Conservation (phyloP, 2,329 filamentous ascomycete species). For the Colletotrichum salicis region DNA sequence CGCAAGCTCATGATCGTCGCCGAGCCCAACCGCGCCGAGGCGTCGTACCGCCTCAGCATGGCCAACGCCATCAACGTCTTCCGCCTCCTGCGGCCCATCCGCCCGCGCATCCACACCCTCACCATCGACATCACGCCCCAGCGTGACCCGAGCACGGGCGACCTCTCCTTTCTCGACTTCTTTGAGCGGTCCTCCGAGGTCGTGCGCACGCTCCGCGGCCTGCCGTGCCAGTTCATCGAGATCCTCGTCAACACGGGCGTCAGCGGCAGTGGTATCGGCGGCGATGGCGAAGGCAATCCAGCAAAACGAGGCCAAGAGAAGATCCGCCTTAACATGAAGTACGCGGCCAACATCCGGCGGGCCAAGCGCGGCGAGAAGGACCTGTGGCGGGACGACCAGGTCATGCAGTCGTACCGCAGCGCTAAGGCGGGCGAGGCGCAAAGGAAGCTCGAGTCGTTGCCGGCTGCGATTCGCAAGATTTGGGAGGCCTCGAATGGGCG, state of each 20-base stretch:
- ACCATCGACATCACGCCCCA: slow-evolving; percentile 53
- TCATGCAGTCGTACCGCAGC: slow-evolving; percentile 35
- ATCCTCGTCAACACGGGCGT: slow-evolving; percentile 46
- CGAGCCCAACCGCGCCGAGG: slow-evolving; percentile 51
- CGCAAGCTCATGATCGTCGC: slow-evolving; percentile 55
- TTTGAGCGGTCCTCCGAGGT: slow-evolving; percentile 45
- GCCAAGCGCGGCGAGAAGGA: slow-evolving; percentile 30
- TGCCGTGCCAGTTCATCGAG: slow-evolving; percentile 50
- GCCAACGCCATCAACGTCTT: slow-evolving; percentile 51
- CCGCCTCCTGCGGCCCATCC: slow-evolving; percentile 33
- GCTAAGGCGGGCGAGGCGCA: slow-evolving; percentile 30
- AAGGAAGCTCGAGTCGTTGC: slow-evolving; percentile 16
- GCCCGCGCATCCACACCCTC: slow-evolving; percentile 50
- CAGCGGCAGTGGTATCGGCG: too few species aligned
- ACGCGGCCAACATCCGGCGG: slow-evolving; percentile 15
- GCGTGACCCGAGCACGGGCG: slow-evolving; percentile 10
- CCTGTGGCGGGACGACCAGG: slow-evolving; percentile 37
- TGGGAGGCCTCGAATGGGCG: slow-evolving; percentile 21
- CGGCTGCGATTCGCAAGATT: slow-evolving; percentile 18
- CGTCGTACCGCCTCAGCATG: slow-evolving; percentile 42
- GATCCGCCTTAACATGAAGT: slow-evolving; percentile 28
- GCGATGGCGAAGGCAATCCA: too few species aligned
- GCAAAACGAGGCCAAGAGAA: not conserved
- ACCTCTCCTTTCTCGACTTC: slow-evolving; percentile 51
- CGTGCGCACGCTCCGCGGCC: slow-evolving; percentile 42